These are phyloP conservation scores for Cladophialophora psammophila DNA, from an alignment of 2,329 filamentous ascomycete genomes.

Conservation along the genomic window DNA sequence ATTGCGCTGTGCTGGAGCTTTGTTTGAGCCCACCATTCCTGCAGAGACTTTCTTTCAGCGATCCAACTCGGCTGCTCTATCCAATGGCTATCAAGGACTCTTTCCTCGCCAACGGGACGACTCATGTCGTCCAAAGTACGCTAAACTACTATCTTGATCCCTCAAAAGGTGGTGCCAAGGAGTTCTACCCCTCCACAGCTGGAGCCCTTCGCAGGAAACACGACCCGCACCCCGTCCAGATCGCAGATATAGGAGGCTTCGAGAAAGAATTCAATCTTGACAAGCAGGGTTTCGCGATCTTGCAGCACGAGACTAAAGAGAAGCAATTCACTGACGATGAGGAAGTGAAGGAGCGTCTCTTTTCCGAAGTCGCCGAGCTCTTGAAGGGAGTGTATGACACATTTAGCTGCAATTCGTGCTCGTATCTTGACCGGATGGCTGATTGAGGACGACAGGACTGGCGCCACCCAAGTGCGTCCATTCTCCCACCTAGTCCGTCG, in stretches of 20 bases:
- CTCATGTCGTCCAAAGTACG: constrained; percentile 5
- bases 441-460: constrained; percentile 14
- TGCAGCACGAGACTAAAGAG: constrained; percentile 49
- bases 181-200: constrained; percentile 21
- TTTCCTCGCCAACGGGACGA: neutral
- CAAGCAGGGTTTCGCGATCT: constrained; percentile 54
- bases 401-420: neutral
- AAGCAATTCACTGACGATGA: constrained; percentile 53
- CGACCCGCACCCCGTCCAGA: neutral
- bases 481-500: constrained; percentile 21
- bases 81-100: constrained; percentile 18
- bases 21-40: neutral
- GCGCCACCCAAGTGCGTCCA: constrained; percentile 16
- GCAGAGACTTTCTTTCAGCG: neutral
- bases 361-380: constrained; percentile 55
- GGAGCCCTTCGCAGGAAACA: constrained; percentile 7
- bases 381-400: constrained; percentile 47
- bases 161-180: neutral
- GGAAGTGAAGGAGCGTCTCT: constrained; percentile 50
- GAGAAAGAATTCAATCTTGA: constrained; percentile 53
- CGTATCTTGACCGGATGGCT: neutral
- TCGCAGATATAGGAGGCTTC: constrained; percentile 15
- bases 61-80: neutral
- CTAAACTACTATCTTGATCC: constrained; percentile 20
- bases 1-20: neutral